Percentiles rank a stretch among this genome's conserved stretches.
These are phyloP conservation scores for Oryza longistaminata DNA, from an alignment of 176 grass and related monocot species.

Conservation along the genomic window DNA sequence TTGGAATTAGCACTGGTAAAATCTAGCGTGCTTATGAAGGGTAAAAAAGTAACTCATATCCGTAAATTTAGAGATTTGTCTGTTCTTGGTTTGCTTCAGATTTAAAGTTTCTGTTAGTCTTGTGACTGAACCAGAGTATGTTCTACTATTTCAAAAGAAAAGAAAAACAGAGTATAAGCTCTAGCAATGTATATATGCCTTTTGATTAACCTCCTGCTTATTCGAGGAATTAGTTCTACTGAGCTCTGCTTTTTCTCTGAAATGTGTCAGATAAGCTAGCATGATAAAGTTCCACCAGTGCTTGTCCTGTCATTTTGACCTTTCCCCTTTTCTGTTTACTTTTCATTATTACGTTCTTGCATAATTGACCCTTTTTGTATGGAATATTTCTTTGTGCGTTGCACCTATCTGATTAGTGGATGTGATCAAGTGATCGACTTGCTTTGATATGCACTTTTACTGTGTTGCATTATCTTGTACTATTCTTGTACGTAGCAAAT, in stretches of 20 bases:
- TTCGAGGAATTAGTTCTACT: background rate
- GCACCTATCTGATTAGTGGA: background rate
- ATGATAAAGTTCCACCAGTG: constrained; percentile 21
- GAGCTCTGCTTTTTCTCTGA: constrained; percentile 28
- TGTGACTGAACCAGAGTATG: background rate
- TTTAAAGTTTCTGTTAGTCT: constrained; percentile 6
- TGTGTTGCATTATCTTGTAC: background rate
- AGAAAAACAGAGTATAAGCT: constrained; percentile 6
- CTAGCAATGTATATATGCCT: background rate
- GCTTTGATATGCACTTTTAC: background rate
- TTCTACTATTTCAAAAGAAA: background rate
- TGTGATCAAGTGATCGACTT: background rate
- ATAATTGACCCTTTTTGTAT: constrained; percentile 21
- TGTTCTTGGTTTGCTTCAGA: constrained; percentile 21
- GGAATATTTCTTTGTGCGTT: background rate
- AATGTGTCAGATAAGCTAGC: constrained; percentile 18
- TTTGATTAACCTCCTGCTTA: background rate
- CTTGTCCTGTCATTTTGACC: constrained; percentile 30
- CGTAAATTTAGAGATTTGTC: background rate
- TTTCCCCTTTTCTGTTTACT: background rate
- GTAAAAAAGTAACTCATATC: background rate
- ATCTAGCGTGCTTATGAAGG: background rate
- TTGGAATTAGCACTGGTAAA: background rate
- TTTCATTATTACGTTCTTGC: background rate
- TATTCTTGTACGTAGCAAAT: background rate